Conservation (phyloP, 805 yeast genomes). For the Pichia occidentalis region DNA sequence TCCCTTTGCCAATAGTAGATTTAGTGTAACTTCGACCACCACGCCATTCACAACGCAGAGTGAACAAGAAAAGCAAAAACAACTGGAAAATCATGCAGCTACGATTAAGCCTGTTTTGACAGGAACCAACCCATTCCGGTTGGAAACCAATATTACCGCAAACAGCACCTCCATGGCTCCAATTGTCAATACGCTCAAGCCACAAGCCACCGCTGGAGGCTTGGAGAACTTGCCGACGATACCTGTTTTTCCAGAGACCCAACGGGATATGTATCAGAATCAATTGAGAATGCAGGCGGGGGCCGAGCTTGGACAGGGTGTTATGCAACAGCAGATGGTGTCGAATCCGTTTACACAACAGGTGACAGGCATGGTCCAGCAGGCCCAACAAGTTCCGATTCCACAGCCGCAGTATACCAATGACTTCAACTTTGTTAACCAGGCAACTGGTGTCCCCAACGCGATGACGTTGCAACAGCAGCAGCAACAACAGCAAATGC, state of each 20-base stretch:
- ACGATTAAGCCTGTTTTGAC: conserved; percentile 27
- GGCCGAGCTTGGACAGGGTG: conserved; percentile 5
- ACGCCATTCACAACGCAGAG: conserved; percentile 18
- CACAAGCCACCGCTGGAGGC: conserved; percentile 69
- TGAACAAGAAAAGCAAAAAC: conserved; percentile 10
- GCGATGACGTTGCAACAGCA: conserved; percentile 7
- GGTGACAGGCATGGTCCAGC: conserved; percentile 8
- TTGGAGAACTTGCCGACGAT: conserved; percentile 58
- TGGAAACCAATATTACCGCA: conserved; percentile 15
- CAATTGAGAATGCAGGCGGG: conserved; percentile 11
- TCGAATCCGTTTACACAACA: conserved; percentile 18
- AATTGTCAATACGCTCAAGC: conserved; percentile 26
- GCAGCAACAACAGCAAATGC: conserved; percentile 12
- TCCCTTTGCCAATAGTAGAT: conserved; percentile 26
- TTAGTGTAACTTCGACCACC: conserved; percentile 18
- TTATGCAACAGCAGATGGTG: conserved; percentile 14
- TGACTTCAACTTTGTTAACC: conserved; percentile 5
- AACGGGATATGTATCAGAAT: conserved; percentile 23
- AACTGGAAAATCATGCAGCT: conserved; percentile 4
- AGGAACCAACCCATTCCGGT: conserved; percentile 57
- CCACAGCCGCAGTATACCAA: background rate
- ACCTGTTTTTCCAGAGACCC: conserved; percentile 65
- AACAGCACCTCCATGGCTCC: conserved; percentile 19
- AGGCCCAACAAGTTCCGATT: conserved; percentile 4
- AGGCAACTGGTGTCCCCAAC: conserved; percentile 2